These are phyloP conservation scores for Allium sativum DNA, from an alignment of 106 monocot genomes.

Conservation along the genomic window DNA sequence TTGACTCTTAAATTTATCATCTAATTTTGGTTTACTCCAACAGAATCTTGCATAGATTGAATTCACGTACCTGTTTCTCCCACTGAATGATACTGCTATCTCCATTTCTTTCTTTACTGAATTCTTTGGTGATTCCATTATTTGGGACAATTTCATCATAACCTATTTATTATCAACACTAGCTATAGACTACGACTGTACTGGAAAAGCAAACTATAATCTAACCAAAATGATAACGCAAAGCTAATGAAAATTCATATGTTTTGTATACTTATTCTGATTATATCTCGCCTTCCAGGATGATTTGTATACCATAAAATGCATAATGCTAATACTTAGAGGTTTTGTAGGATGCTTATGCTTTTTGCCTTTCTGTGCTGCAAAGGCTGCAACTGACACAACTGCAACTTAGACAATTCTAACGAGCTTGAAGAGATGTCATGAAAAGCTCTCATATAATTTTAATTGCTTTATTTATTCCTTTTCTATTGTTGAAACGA, in stretches of 20 bases:
- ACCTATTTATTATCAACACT: too few relatives aligned
- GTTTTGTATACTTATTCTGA: too few relatives aligned
- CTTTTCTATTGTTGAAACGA: slow-evolving; percentile 9
- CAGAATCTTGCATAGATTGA: too few relatives aligned
- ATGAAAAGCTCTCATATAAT: slow-evolving; percentile 3
- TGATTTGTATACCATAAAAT: background rate
- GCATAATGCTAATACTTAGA: slow-evolving; percentile 20
- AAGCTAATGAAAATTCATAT: too few relatives aligned
- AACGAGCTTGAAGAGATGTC: slow-evolving; percentile 54
- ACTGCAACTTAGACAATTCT: slow-evolving; percentile 63
- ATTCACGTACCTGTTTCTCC: slow-evolving; percentile 8
- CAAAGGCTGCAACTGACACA: slow-evolving; percentile 70
- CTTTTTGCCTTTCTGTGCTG: slow-evolving; percentile 40
- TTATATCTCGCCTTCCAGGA: slow-evolving; percentile 5
- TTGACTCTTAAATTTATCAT: too few relatives aligned
- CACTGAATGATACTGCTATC: background rate
- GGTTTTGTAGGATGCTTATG: slow-evolving; percentile 21
- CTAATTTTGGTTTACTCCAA: too few relatives aligned
- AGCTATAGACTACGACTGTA: too few relatives aligned
- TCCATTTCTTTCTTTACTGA: background rate
- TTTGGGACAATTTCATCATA: slow-evolving; percentile 22
- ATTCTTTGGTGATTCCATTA: slow-evolving; percentile 6
- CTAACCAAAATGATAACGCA: too few relatives aligned
- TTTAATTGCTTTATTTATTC: slow-evolving; percentile 13
- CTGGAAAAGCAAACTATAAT: too few relatives aligned